Base-by-base conservation (phyloP, 2,329 filamentous ascomycete genomes). In the Myriosclerotinia scirpicola region DNA sequence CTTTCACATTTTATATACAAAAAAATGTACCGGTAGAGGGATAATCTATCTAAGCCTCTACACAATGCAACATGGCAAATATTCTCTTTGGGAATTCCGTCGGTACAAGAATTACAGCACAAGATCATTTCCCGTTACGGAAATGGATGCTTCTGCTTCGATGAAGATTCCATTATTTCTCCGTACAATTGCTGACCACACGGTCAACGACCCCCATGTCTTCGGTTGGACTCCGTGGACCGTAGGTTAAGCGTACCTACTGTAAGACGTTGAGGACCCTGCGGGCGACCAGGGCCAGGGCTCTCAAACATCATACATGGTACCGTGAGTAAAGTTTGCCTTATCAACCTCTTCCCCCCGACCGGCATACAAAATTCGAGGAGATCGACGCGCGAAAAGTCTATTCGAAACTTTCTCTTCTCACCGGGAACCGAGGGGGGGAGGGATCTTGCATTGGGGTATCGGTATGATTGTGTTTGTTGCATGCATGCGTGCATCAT, bases 121-220 rank as follows among this genome's bases (percentile, higher is more conserved):
- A 34, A 34, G 30, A 34, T 34, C n/a, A 5, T 42, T 14, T 22
- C 22, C 11, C 12, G 15, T 44, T 44, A 20, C 54, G 14, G 38
- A 30, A 30, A 44, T 30, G 38, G n/a, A 56, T 42, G 38, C 38
- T 56, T 58, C 40, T 42, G 22, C n/a, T 56, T 58, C 38, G 38
- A 58, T 2, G 38, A 44, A 22, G 7, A 6, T n/a, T n/a, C n/a
- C n/a, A n/a, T n/a, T n/a, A n/a, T n/a, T n/a, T n/a, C n/a, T n/a
- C n/a, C n/a, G n/a, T n/a, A n/a, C n/a, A n/a, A n/a, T n/a, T n/a
- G n/a, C n/a, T n/a, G n/a, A n/a, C n/a, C n/a, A n/a, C n/a, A n/a
- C n/a, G n/a, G n/a, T n/a, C n/a, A n/a, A n/a, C n/a, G n/a, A n/a
- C n/a, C n/a, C n/a, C n/a, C n/a, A n/a, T n/a, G n/a, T n/a, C n/a